Percentiles rank a stretch among this genome's conserved stretches.
Conservation (phyloP, 2,329 filamentous ascomycete genomes). For the Fusarium tuaranense region DNA sequence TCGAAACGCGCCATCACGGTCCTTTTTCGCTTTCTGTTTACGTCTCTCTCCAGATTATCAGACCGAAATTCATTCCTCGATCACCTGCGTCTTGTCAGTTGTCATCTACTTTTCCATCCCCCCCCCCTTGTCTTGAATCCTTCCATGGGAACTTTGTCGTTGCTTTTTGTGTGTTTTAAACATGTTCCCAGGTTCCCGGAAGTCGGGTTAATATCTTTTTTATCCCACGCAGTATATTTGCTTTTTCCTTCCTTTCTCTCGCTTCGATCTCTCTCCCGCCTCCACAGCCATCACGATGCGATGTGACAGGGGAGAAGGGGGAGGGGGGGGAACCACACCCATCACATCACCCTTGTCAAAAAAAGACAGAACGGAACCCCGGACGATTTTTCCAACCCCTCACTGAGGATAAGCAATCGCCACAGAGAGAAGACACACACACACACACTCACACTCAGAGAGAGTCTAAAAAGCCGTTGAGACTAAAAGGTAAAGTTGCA, state of each 20-base stretch:
- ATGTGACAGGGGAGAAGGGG: no score
- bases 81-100: not conserved
- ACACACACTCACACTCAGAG: not conserved
- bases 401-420: slow-evolving; percentile 14
- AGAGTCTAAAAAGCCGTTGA: slow-evolving; percentile 2
- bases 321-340: no score
- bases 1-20: slow-evolving; percentile 1
- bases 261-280: slow-evolving; percentile 43
- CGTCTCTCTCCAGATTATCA: not conserved
- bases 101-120: not conserved
- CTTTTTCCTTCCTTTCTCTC: slow-evolving; percentile 37
- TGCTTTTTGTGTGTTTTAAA: not conserved
- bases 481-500: slow-evolving; percentile 23
- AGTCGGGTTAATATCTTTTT: slow-evolving; percentile 5
- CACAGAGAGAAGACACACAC: not conserved
- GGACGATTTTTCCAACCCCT: not conserved
- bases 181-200: slow-evolving; percentile 23
- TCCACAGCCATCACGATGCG: slow-evolving; percentile 6
- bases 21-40: not conserved
- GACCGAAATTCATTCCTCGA: no score
- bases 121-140: not conserved
- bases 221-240: slow-evolving; percentile 13
- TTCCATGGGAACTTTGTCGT: not conserved
- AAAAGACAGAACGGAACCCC: not conserved
- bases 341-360: no score